A percentile compares a stretch with the other conserved stretches of the same genome.
Conservation (phyloP, 2,329 filamentous ascomycete genomes). For the Ophiostoma triangulosporum region DNA sequence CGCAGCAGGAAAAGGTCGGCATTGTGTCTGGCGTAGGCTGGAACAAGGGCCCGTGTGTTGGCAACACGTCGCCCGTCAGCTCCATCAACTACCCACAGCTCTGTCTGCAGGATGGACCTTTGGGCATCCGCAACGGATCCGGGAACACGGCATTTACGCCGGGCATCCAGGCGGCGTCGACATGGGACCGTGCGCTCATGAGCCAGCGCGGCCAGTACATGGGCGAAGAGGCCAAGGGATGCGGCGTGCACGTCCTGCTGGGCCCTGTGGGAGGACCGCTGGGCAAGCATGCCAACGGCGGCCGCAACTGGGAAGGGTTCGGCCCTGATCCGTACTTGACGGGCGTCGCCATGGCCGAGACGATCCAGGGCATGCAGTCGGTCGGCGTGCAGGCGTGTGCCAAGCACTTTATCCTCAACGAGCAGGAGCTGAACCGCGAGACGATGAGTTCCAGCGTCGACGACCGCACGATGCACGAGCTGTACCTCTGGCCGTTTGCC, state of each 20-base stretch:
- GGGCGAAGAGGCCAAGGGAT: constrained; percentile 53
- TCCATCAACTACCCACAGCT: constrained; percentile 54
- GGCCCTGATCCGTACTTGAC: constrained; percentile 63
- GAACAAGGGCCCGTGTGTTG: constrained; percentile 53
- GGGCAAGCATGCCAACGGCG: constrained; percentile 58
- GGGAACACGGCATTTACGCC: constrained; percentile 67
- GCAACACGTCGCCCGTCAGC: constrained; percentile 42
- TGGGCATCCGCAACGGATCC: constrained; percentile 59
- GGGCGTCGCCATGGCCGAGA: constrained; percentile 48
- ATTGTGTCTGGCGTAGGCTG: constrained; percentile 68
- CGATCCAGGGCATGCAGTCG: constrained; percentile 43
- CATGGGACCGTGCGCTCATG: constrained; percentile 67
- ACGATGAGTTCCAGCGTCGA: constrained; percentile 43
- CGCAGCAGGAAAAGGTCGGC: constrained; percentile 62
- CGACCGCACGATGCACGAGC: constrained; percentile 54
- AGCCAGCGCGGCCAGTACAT: constrained; percentile 54
- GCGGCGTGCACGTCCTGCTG: constrained; percentile 13
- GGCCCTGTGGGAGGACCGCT: constrained; percentile 58
- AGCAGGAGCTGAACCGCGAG: constrained; percentile 49
- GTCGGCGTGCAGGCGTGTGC: constrained; percentile 37
- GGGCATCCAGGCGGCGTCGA: constrained; percentile 64
- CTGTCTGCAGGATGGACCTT: constrained; percentile 68
- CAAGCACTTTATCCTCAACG: constrained; percentile 54
- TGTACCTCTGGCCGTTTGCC: constrained; percentile 55
- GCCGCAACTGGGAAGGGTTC: constrained; percentile 76